Conservation (phyloP, 139 green algal genomes). For the Haematococcus sp. region DNA sequence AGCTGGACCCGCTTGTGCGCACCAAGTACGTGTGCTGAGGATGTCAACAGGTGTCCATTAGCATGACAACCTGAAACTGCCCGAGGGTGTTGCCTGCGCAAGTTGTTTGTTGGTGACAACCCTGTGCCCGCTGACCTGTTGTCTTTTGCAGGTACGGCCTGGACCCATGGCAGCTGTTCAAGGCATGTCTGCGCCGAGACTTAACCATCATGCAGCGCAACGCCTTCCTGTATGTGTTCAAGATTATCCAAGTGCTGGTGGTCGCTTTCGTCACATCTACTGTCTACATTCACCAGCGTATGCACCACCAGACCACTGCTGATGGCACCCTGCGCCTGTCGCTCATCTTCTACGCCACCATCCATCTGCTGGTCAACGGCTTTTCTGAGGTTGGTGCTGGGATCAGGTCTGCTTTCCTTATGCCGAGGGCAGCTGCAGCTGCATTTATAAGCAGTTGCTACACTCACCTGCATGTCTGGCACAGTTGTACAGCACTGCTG, state of each 20-base stretch:
- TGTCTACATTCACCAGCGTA: slow-evolving; percentile 36
- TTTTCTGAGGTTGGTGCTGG: background rate
- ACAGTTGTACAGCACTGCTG: too few relatives aligned
- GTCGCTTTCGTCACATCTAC: slow-evolving; percentile 22
- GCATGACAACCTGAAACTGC: too few relatives aligned
- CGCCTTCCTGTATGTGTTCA: slow-evolving; percentile 40
- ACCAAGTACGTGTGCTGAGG: slow-evolving; percentile 24
- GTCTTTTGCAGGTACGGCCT: slow-evolving; percentile 33
- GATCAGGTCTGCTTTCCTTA: too few relatives aligned
- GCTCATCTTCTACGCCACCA: slow-evolving; percentile 8
- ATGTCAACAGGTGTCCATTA: background rate
- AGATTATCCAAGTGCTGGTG: slow-evolving; percentile 27
- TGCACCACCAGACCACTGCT: slow-evolving; percentile 4
- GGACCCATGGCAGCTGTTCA: slow-evolving; percentile 15
- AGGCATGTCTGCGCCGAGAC: slow-evolving; percentile 40
- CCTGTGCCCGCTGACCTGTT: background rate
- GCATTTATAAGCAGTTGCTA: too few relatives aligned
- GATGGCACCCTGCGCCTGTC: background rate
- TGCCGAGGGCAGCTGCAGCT: too few relatives aligned
- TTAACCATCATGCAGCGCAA: slow-evolving; percentile 52
- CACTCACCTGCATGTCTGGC: too few relatives aligned
- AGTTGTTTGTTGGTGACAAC: too few relatives aligned
- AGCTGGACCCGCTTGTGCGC: slow-evolving; percentile 31
- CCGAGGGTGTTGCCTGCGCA: too few relatives aligned
- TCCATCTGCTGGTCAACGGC: slow-evolving; percentile 8